A percentile compares a stretch with the other conserved stretches of the same genome.
phyloP scores from a whole-genome alignment of 768 basidiomycete species.

The Lentinula sp. region DNA sequence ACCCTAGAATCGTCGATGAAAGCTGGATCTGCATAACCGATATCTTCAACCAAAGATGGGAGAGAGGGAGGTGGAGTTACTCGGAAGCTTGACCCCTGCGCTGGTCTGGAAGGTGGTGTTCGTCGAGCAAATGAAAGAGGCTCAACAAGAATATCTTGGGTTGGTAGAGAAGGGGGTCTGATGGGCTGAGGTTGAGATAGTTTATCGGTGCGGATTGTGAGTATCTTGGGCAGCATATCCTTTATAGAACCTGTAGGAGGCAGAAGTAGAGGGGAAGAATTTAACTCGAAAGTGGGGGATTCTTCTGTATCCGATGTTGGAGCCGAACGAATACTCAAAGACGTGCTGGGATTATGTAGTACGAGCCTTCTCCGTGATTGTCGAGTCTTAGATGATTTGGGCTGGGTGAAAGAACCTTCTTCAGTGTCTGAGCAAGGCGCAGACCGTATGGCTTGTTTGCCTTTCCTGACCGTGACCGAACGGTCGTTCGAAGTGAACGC shows the following conservation, averaged over 20 bases:
- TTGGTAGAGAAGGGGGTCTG: not conserved
- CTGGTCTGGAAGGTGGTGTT: not conserved
- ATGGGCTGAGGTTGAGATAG: not conserved
- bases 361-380: not conserved
- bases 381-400: not conserved
- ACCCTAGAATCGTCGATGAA: slow-evolving; percentile 1
- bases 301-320: not conserved
- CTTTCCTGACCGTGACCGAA: not conserved
- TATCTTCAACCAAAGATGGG: not conserved
- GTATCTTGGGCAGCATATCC: not conserved
- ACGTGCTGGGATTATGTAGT: not conserved
- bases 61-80: not conserved
- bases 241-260: slow-evolving; percentile 3
- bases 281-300: not conserved
- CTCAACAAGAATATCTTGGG: not conserved
- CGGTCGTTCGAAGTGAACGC: not conserved
- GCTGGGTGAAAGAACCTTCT: not conserved
- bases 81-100: not conserved
- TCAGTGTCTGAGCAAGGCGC: slow-evolving; percentile 4
- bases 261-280: not conserved
- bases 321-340: not conserved
- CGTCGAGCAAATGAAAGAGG: not conserved
- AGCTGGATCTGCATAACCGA: slow-evolving; percentile 1
- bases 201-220: not conserved
- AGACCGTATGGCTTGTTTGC: slow-evolving; percentile 1